Evolutionary conservation across 129 eudicot species (phyloP), one percentile per base, ranked within the genome.

Genomic region (Ambrosia trifida): DNA sequence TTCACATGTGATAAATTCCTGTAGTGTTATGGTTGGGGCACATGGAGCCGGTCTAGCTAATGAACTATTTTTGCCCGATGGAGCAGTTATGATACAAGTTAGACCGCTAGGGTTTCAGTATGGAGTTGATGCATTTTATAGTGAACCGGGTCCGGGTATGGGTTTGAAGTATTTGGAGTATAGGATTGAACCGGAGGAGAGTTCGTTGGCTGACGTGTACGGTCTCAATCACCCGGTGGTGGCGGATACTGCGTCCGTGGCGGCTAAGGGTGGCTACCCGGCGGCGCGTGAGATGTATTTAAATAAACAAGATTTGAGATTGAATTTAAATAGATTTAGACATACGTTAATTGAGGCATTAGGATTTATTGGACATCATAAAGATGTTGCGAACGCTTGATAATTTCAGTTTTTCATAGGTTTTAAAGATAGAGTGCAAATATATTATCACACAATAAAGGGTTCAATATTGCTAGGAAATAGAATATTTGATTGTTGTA

Each of bases 41-140:
- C 96, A 89, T 70, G 92, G 92, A 3, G 96, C 96, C 11, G 92
- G 96, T 50, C 61, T 89, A 17, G 84, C 90, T 0, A 73, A 89
- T 52, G 82, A 77, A 20, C 2, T 89, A 11, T 89, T 86, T 70
- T 61, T 89, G 66, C 92, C 86, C 0, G 64, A 59, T n/a, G 90
- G 92, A 8, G 87, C 79, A 1, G 88, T 82, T 45, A 68, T 82
- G 78, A 73, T 86, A 36, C 96, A 89, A 60, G 83, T 86, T 50
- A 86, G 83, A 61, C 85, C 87, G 32, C 17, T 87, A 7, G 95
- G 91, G 40, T 75, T 86, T 1, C 85, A 86, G 14, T 89, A 87
- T 87, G 76, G 86, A 0, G 61, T 83, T 0, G 64, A 47, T 10
- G 33, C 75, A 1, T 86, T 80, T 36, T 92, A 74, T 35, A 89